These are phyloP conservation scores for Kodamaea kaohsiungensis DNA, from an alignment of 805 yeast species.

Conservation along the genomic window DNA sequence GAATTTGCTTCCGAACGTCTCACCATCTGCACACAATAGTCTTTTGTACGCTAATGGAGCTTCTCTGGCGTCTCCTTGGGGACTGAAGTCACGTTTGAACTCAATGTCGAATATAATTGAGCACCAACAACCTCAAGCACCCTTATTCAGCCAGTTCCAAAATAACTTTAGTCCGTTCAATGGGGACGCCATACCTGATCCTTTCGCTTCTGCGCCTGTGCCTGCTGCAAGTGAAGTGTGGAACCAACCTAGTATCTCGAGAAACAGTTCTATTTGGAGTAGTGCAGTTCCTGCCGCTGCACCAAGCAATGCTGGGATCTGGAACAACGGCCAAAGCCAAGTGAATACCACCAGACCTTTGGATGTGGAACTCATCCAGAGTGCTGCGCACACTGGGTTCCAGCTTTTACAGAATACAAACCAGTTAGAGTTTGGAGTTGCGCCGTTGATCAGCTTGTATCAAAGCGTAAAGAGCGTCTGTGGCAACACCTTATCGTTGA, in stretches of 20 bases:
- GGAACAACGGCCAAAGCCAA: not conserved
- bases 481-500: slow-evolving; percentile 32
- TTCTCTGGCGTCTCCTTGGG: slow-evolving; percentile 13
- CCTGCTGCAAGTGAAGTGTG: not conserved
- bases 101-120: slow-evolving; percentile 4
- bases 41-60: not conserved
- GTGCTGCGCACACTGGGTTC: slow-evolving; percentile 44
- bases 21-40: slow-evolving; percentile 11
- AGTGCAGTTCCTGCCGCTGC: slow-evolving; percentile 9
- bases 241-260: slow-evolving; percentile 12
- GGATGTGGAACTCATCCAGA: slow-evolving; percentile 40
- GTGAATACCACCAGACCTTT: not conserved
- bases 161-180: slow-evolving; percentile 21
- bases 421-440: slow-evolving; percentile 37
- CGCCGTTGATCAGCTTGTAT: slow-evolving; percentile 34
- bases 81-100: slow-evolving; percentile 14
- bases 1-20: not conserved
- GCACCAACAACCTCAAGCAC: slow-evolving; percentile 1
- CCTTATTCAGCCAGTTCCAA: slow-evolving; percentile 5
- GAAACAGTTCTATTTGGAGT: slow-evolving; percentile 37
- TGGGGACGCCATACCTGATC: slow-evolving; percentile 2
- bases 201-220: not conserved
- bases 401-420: slow-evolving; percentile 35
- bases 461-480: slow-evolving; percentile 31
- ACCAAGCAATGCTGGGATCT: not conserved